Evolutionary conservation across 2,329 filamentous ascomycete genomes (phyloP).

Genomic region (Verticillium dahliae): DNA sequence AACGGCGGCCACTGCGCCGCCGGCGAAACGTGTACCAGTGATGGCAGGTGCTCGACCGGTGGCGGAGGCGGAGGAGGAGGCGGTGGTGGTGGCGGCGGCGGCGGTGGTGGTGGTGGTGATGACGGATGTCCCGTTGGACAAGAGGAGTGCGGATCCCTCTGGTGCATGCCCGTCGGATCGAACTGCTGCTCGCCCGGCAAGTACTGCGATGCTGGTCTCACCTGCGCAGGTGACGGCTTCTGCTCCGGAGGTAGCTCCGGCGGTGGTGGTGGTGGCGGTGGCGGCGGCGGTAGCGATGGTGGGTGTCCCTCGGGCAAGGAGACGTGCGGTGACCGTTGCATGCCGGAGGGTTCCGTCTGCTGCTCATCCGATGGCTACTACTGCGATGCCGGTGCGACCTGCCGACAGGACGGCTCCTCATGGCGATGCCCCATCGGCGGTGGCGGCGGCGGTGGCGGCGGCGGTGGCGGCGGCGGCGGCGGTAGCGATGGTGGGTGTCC

Average conservation of each 20-base stretch:
- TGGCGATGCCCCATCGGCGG: constrained; percentile 10
- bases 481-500: constrained; percentile 18
- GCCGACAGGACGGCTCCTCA: constrained; percentile 8
- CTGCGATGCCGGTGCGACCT: constrained; percentile 12
- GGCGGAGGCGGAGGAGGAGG: constrained; percentile 11
- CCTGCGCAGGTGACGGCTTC: constrained; percentile 21
- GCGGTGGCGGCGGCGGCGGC: constrained; percentile 17
- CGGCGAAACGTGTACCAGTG: constrained; percentile 19
- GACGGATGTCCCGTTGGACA: not conserved
- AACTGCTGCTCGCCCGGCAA: constrained; percentile 20
- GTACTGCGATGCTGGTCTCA: constrained; percentile 21
- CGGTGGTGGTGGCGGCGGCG: constrained; percentile 12
- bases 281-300: constrained; percentile 16
- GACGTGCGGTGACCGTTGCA: constrained; percentile 20
- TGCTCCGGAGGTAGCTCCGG: constrained; percentile 20
- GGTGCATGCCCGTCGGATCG: not conserved
- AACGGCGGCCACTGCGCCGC: constrained; percentile 20
- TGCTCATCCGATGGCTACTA: constrained; percentile 16
- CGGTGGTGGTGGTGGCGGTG: constrained; percentile 18
- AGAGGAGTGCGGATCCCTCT: not conserved
- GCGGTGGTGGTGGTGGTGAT: constrained; percentile 6
- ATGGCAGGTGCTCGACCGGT: constrained; percentile 13
- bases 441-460: constrained; percentile 9
- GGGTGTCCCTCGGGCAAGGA: constrained; percentile 17
- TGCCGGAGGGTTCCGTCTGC: constrained; percentile 22